These are phyloP conservation scores for Fusarium pseudonygamai DNA, from an alignment of 2,329 filamentous ascomycete species.

Conservation along the genomic window DNA sequence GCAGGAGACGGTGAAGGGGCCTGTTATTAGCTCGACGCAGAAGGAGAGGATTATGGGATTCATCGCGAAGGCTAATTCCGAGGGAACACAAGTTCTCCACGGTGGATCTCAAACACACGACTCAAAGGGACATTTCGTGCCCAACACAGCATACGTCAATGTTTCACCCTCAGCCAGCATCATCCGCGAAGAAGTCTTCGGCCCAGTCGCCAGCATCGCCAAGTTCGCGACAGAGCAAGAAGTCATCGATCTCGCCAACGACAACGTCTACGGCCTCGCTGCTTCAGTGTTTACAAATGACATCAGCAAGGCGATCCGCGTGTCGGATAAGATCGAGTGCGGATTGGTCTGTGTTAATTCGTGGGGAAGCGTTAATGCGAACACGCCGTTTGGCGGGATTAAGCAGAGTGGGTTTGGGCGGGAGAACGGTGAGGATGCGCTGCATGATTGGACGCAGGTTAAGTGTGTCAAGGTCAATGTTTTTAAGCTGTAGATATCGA, in stretches of 20 bases:
- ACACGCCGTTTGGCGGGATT: conserved; percentile 48
- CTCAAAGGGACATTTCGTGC: conserved; percentile 40
- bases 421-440: conserved; percentile 46
- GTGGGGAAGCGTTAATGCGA: conserved; percentile 39
- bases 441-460: conserved; percentile 45
- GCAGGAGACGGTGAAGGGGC: conserved; percentile 47
- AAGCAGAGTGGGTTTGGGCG: conserved; percentile 48
- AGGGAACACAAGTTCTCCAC: conserved; percentile 25
- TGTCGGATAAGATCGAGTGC: conserved; percentile 59
- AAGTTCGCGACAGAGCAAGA: conserved; percentile 28
- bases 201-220: conserved; percentile 19
- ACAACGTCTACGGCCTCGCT: conserved; percentile 18
- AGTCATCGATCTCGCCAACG: conserved; percentile 6
- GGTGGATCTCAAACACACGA: conserved; percentile 23
- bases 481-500: conserved; percentile 13
- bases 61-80: conserved; percentile 46
- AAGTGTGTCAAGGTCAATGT: conserved; percentile 44
- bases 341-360: conserved; percentile 73
- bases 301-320: conserved; percentile 45
- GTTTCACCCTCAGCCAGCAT: conserved; percentile 23
- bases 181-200: conserved; percentile 29
- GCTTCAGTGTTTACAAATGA: conserved; percentile 61
- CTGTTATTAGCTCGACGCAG: conserved; percentile 67
- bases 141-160: conserved; percentile 45
- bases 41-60: conserved; percentile 59